phyloP scores from a whole-genome alignment of 495 filamentous ascomycete genomes.

The Bathelium albidoporum region DNA sequence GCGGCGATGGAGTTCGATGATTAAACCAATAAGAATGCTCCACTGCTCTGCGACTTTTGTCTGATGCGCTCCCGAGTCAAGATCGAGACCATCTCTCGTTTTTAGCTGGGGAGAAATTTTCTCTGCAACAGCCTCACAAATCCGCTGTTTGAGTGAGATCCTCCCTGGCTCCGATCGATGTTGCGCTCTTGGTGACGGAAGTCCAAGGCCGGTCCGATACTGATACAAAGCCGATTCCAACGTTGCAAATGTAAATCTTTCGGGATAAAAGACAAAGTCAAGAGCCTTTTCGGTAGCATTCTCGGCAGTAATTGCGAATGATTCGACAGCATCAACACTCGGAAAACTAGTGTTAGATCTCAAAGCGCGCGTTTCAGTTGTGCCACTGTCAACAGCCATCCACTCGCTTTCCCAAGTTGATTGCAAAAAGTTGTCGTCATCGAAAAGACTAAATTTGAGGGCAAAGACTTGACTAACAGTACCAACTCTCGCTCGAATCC shows the following conservation, averaged over 20 bases:
- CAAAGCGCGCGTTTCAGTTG: conserved; percentile 21
- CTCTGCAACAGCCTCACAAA: conserved; percentile 58
- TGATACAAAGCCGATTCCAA: conserved; percentile 73
- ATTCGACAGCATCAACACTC: not conserved
- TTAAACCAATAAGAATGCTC: conserved; percentile 76
- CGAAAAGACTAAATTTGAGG: conserved; percentile 38
- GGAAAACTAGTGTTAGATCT: conserved; percentile 21
- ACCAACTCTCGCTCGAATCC: conserved; percentile 76
- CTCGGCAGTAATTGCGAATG: conserved; percentile 9
- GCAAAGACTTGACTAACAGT: conserved; percentile 60
- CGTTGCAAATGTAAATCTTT: conserved; percentile 61
- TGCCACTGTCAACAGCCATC: conserved; percentile 50
- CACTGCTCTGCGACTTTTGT: conserved; percentile 69
- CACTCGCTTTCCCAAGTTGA: conserved; percentile 59
- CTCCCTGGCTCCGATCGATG: conserved; percentile 23
- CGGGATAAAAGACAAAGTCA: conserved; percentile 66
- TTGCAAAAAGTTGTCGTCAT: conserved; percentile 27
- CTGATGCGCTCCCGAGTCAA: conserved; percentile 60
- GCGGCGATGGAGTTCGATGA: conserved; percentile 75
- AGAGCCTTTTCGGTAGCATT: conserved; percentile 28
- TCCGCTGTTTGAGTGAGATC: conserved; percentile 49
- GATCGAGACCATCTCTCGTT: conserved; percentile 41
- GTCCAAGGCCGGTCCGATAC: conserved; percentile 37
- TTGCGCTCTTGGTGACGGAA: not conserved
- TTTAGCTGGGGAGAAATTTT: conserved; percentile 51